Evolutionary conservation across 2,329 filamentous ascomycete genomes (phyloP).

Genomic region (Neopestalotiopsis rosae): DNA sequence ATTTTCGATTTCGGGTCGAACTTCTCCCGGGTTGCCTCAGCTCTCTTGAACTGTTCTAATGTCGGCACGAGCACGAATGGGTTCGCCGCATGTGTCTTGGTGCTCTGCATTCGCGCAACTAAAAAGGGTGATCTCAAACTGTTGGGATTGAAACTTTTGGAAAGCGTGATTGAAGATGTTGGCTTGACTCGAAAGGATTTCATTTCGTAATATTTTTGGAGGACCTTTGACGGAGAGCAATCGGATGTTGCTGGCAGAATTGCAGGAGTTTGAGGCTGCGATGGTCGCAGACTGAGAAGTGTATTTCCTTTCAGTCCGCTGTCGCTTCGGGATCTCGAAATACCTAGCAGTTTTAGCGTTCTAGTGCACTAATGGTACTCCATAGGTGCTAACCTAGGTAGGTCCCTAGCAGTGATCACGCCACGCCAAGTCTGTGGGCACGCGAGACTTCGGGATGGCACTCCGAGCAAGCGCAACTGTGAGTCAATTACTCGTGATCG

Average conservation of each 20-base stretch:
- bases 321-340: background rate
- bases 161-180: background rate
- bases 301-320: background rate
- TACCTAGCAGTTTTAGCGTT: background rate
- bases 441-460: background rate
- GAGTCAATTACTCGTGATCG: background rate
- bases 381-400: background rate
- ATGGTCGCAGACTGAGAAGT: background rate
- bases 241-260: background rate
- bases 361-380: background rate
- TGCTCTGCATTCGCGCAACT: slow-evolving; percentile 5
- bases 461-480: background rate
- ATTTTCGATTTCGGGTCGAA: background rate
- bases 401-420: too few relatives aligned
- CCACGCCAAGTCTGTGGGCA: too few relatives aligned
- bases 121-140: background rate
- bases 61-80: slow-evolving; percentile 5
- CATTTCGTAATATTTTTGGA: background rate
- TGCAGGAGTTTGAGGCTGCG: background rate
- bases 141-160: background rate
- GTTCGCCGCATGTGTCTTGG: background rate
- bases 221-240: background rate
- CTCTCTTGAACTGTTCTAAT: background rate
- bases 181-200: background rate
- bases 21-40: background rate